Percentiles rank a stretch among this genome's conserved stretches.
Conservation (phyloP, 1,284 basidiomycete species). For the Lentinula novae-zelandiae region DNA sequence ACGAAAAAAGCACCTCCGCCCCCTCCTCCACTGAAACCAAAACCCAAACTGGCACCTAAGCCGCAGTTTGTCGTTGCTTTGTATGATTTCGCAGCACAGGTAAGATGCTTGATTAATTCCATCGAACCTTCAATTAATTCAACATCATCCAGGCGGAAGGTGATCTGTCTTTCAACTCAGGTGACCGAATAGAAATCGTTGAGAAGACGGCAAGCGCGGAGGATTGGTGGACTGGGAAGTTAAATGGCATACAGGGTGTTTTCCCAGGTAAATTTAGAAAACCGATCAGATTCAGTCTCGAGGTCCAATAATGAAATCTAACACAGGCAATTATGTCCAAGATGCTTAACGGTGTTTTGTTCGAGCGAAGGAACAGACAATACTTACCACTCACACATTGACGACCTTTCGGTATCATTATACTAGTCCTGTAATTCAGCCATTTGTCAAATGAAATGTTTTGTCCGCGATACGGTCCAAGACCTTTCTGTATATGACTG, state of each 20-base stretch:
- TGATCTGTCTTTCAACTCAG: slow-evolving; percentile 87
- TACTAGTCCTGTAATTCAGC: background rate
- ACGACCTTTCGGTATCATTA: background rate
- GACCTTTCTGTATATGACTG: no score
- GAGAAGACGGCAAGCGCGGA: slow-evolving; percentile 82
- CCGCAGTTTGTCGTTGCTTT: slow-evolving; percentile 86
- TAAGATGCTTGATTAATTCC: slow-evolving; percentile 22
- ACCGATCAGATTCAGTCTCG: background rate
- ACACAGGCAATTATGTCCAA: slow-evolving; percentile 51
- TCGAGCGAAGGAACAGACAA: background rate
- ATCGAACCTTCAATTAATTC: background rate
- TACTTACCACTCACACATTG: background rate
- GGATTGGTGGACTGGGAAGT: slow-evolving; percentile 97
- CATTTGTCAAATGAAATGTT: no score
- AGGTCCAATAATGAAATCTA: background rate
- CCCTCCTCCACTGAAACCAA: slow-evolving; percentile 85
- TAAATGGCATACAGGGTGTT: slow-evolving; percentile 85
- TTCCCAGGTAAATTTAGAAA: slow-evolving; percentile 78
- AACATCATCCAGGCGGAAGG: slow-evolving; percentile 73
- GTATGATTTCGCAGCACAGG: slow-evolving; percentile 92
- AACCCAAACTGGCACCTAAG: slow-evolving; percentile 59
- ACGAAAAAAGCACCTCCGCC: slow-evolving; percentile 85
- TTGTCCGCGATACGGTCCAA: no score
- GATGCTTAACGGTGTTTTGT: slow-evolving; percentile 25
- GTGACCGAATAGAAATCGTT: slow-evolving; percentile 93